These are phyloP conservation scores for Dothistroma septosporum DNA, from an alignment of 2,329 filamentous ascomycete genomes.

Conservation along the genomic window DNA sequence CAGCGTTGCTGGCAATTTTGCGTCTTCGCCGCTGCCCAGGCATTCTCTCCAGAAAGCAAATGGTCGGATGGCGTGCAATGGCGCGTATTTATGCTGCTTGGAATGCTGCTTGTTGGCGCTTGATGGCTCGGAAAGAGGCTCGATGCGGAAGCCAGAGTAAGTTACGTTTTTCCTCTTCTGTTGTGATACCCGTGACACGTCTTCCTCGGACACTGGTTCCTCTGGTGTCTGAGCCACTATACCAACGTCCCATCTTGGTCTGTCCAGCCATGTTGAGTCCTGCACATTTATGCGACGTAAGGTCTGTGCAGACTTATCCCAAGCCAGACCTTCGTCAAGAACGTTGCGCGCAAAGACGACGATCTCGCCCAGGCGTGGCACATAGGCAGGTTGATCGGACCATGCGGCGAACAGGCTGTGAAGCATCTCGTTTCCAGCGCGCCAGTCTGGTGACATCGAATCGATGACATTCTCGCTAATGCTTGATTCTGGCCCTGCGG, in stretches of 20 bases:
- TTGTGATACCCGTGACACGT: slow-evolving; percentile 41
- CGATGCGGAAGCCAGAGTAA: slow-evolving; percentile 54
- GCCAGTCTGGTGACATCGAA: slow-evolving; percentile 54
- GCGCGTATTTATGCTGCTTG: slow-evolving; percentile 54
- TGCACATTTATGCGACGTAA: slow-evolving; percentile 20
- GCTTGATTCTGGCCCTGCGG: slow-evolving; percentile 27
- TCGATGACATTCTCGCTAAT: slow-evolving; percentile 49
- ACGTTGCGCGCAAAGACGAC: slow-evolving; percentile 50
- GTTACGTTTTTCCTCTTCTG: slow-evolving; percentile 44
- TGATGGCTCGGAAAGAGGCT: slow-evolving; percentile 50
- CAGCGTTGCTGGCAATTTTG: slow-evolving; percentile 52
- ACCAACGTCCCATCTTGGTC: slow-evolving; percentile 55
- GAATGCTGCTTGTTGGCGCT: slow-evolving; percentile 48
- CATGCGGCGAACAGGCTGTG: slow-evolving; percentile 41
- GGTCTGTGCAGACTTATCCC: slow-evolving; percentile 25
- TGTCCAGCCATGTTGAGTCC: slow-evolving; percentile 10
- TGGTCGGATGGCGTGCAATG: slow-evolving; percentile 52
- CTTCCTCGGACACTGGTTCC: slow-evolving; percentile 41
- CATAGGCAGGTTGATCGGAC: slow-evolving; percentile 45
- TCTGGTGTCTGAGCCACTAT: slow-evolving; percentile 51
- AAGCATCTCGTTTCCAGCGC: slow-evolving; percentile 46
- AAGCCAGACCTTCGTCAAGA: slow-evolving; percentile 27
- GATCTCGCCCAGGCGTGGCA: slow-evolving; percentile 54
- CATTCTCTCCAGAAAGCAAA: slow-evolving; percentile 53
- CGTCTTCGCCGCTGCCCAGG: slow-evolving; percentile 39